phyloP scores from a whole-genome alignment of 768 basidiomycete genomes.

The Hirschioporus abietinus region DNA sequence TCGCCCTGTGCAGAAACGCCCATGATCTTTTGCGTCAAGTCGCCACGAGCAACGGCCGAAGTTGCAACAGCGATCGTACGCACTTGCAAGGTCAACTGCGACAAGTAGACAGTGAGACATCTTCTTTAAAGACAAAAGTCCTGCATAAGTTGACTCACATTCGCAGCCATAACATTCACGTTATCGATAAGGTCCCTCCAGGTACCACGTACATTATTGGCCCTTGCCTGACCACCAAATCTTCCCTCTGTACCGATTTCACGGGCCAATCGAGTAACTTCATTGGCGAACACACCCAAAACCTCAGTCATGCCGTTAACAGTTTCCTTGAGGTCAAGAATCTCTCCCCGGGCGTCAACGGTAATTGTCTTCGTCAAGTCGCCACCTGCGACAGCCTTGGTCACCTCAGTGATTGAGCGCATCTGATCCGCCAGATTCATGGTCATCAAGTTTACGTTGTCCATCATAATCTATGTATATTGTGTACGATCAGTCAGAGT shows the following conservation, averaged over 20 bases:
- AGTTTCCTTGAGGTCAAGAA: slow-evolving; percentile 83
- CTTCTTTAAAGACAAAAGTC: neutral
- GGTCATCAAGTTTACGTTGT: slow-evolving; percentile 87
- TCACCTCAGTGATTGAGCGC: slow-evolving; percentile 88
- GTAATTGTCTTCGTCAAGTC: slow-evolving; percentile 92
- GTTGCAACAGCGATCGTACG: slow-evolving; percentile 91
- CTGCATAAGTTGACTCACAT: slow-evolving; percentile 44
- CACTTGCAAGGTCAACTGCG: slow-evolving; percentile 85
- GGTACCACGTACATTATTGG: slow-evolving; percentile 91
- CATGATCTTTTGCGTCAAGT: slow-evolving; percentile 88
- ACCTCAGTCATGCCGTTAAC: slow-evolving; percentile 95
- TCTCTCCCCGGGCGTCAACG: slow-evolving; percentile 90
- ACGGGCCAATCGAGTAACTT: slow-evolving; percentile 81
- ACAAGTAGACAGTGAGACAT: slow-evolving; percentile 7
- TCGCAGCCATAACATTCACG: slow-evolving; percentile 93
- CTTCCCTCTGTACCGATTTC: slow-evolving; percentile 97
- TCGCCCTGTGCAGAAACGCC: slow-evolving; percentile 93
- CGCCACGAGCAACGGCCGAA: slow-evolving; percentile 90
- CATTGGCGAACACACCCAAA: slow-evolving; percentile 79
- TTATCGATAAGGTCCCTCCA: slow-evolving; percentile 97
- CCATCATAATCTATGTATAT: slow-evolving; percentile 50
- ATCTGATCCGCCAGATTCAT: slow-evolving; percentile 90
- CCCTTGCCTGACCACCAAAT: slow-evolving; percentile 90
- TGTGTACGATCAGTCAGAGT: neutral
- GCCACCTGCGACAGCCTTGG: slow-evolving; percentile 90